Base-by-base conservation (phyloP, 148 eudicot species). In the Arbutus unedo region DNA sequence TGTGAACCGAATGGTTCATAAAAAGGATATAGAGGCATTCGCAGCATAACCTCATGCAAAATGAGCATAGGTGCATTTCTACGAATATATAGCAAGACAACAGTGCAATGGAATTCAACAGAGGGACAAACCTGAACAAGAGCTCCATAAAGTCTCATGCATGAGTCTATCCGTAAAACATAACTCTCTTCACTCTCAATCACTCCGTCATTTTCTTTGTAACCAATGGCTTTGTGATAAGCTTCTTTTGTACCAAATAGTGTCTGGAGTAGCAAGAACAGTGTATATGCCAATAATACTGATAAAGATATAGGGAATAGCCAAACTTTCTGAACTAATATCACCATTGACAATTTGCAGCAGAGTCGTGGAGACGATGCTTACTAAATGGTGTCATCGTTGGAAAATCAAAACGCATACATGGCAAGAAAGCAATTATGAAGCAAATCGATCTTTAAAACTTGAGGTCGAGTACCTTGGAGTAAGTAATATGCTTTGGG, bases 111-210 rank as follows among this genome's bases (percentile, higher is more conserved):
- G 49, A 80, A 54, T 68, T 71, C 16, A 76, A 71, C 49, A 23
- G 66, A 57, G 60, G 25, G 43, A 14, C 85, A 80, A 82, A 96
- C 99, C 99, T 96, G 99, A 84, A 96, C 92, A 74, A 96, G 83
- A 77, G 99, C 99, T 80, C 97, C 98, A 76, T 96, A 96, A 25
- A 96, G 81, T 84, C 84, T 93, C 98, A 96, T 93, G 59, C 85
- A 91, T 6, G 90, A 85, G 66, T 76, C 85, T 81, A 96, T 48
- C 41, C 95, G 91, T 79, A 79, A 86, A 70, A 93, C 70, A 87
- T 86, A 96, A 66, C 84, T 78, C 19, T 92, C 96, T 18, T 77
- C 86, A 70, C 84, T 86, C 86, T 96, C 97, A 49, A 89, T 80
- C 88, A 88, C 82, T 23, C 96, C 95, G 60, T 91, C 90, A 74